phyloP scores from a whole-genome alignment of 2,329 filamentous ascomycete species.

The Aspergillus alliaceus region DNA sequence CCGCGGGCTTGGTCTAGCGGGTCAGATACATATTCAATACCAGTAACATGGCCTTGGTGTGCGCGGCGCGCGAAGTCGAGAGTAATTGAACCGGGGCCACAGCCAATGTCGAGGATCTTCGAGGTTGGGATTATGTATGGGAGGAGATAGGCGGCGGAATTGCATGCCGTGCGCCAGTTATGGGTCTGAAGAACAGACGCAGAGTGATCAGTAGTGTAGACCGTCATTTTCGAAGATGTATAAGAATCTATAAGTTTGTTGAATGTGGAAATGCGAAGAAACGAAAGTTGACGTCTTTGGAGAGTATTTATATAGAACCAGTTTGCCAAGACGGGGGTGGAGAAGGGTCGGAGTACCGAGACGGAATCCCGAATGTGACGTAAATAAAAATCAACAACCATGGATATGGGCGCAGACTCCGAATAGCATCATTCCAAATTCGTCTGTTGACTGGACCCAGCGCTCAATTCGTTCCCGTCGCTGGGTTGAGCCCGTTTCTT shows the following conservation, averaged over 20 bases:
- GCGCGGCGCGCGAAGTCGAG: constrained; percentile 40
- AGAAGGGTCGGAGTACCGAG: background rate
- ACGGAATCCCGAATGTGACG: background rate
- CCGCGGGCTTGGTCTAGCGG: constrained; percentile 35
- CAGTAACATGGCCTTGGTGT: constrained; percentile 39
- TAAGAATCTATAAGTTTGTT: too few species aligned
- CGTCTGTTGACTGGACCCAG: constrained; percentile 55
- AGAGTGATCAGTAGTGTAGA: constrained; percentile 43
- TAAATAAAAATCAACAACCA: constrained; percentile 28
- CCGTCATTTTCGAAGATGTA: constrained; percentile 14
- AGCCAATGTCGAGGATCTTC: constrained; percentile 47
- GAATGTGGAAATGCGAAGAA: too few species aligned
- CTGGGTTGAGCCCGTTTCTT: constrained; percentile 28
- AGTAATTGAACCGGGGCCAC: constrained; percentile 47
- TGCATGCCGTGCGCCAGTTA: constrained; percentile 34
- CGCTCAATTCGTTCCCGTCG: constrained; percentile 44
- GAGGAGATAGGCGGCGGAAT: constrained; percentile 43
- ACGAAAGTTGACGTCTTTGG: too few species aligned
- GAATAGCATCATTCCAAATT: constrained; percentile 57
- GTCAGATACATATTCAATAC: constrained; percentile 34
- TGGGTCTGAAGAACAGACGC: constrained; percentile 37
- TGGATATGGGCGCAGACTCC: constrained; percentile 33
- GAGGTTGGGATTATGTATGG: constrained; percentile 35
- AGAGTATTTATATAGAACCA: background rate
- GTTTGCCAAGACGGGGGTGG: background rate